A percentile compares a stretch with the other conserved stretches of the same genome.
These are phyloP conservation scores for Suillus tomentosus DNA, from an alignment of 768 basidiomycete genomes.

Conservation along the genomic window DNA sequence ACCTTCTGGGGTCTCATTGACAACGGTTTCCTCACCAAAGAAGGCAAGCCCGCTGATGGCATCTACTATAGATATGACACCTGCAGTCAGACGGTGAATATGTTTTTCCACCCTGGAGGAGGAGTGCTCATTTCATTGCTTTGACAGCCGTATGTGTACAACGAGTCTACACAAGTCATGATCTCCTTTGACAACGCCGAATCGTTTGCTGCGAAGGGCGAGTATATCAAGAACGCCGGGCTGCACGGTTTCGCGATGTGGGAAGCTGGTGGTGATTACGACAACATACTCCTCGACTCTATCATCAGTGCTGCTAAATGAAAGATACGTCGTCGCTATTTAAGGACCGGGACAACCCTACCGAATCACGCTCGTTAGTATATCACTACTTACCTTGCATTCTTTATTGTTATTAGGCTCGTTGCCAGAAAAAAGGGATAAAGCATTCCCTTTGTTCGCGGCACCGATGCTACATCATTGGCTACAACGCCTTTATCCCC, in stretches of 20 bases:
- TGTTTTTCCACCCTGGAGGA: neutral
- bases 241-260: slow-evolving; percentile 73
- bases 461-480: neutral
- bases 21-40: slow-evolving; percentile 49
- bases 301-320: slow-evolving; percentile 32
- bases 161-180: slow-evolving; percentile 53
- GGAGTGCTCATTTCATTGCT: slow-evolving; percentile 5
- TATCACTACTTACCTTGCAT: neutral
- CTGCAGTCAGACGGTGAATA: slow-evolving; percentile 73
- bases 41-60: slow-evolving; percentile 36
- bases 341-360: neutral
- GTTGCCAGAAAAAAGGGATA: neutral
- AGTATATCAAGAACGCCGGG: slow-evolving; percentile 51
- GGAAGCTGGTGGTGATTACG: slow-evolving; percentile 68
- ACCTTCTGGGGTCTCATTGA: slow-evolving; percentile 62
- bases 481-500: neutral
- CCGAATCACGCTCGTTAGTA: neutral
- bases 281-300: slow-evolving; percentile 61
- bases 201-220: slow-evolving; percentile 64
- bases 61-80: slow-evolving; percentile 58
- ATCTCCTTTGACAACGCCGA: slow-evolving; percentile 64
- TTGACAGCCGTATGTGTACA: slow-evolving; percentile 66
- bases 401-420: neutral
- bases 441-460: neutral
- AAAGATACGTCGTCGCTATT: neutral